Conservation (phyloP, 1,284 basidiomycete genomes). For the Ceratobasidium sp. region DNA sequence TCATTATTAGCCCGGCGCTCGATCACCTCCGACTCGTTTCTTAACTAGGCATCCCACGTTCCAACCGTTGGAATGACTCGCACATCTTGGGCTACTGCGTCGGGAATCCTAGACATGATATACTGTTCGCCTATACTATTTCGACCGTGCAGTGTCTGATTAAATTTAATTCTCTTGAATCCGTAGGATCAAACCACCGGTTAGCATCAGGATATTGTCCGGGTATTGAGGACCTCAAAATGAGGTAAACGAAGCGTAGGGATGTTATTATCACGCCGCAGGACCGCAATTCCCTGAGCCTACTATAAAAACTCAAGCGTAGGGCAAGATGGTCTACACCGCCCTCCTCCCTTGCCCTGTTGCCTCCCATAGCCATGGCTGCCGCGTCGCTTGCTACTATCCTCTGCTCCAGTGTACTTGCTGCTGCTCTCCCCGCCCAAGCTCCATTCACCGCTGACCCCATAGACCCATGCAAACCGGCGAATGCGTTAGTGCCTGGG, state of each 20-base stretch:
- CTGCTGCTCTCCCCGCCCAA: conserved; percentile 17
- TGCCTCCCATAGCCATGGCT: not conserved
- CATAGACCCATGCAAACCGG: not conserved
- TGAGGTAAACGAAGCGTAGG: not conserved
- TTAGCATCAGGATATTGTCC: not conserved
- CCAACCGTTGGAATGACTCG: not conserved
- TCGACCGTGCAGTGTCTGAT: not conserved
- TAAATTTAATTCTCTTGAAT: not conserved
- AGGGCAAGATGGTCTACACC: not conserved
- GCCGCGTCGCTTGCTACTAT: not conserved
- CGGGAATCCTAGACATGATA: not conserved
- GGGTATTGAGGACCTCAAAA: not conserved
- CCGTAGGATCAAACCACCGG: not conserved
- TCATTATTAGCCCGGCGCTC: not conserved
- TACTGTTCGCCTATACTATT: not conserved
- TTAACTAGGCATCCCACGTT: not conserved
- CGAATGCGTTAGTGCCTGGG: not conserved
- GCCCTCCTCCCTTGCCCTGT: not conserved
- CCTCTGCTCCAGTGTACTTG: not conserved
- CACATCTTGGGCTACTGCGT: not conserved
- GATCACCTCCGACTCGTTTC: not conserved
- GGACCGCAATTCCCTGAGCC: not conserved
- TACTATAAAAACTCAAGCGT: not conserved
- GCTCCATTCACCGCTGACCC: not conserved
- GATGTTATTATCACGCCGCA: not conserved